Evolutionary conservation across 2,329 filamentous ascomycete genomes (phyloP), one percentile per base, ranked within the genome.

Genomic region (Neopestalotiopsis rosae): DNA sequence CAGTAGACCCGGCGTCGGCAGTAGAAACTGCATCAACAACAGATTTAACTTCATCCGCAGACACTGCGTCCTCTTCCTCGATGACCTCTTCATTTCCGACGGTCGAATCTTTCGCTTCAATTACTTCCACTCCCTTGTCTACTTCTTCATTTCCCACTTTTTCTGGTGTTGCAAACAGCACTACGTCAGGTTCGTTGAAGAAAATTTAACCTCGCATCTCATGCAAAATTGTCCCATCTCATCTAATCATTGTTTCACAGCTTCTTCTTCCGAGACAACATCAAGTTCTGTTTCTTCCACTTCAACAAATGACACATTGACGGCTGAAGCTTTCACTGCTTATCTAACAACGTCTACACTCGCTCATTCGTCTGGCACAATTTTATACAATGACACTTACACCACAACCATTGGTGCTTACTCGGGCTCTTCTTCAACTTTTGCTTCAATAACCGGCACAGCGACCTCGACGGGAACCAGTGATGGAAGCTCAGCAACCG

Each of bases 381-480:
- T 70, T 59, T 34, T 70, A n/a, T 70, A 68, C 63, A 70, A 70
- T 57, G 61, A 59, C 38, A 68, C 69, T 1, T 70, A 56, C 40
- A 67, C 62, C 52, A 74, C 72, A 28, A 69, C 71, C 14, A 30
- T 69, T 28, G 28, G 45, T 13, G 24, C 56, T 12, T 63, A 57
- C 56, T 61, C 70, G 30, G 56, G 65, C 62, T 63, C 65, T 63
- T 66, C 69, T 40, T 57, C 68, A 58, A 64, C 67, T 34, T 65
- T 69, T 59, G 57, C 71, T 40, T 71, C 68, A 45, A 62, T 68
- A 34, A 67, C 67, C 30, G 69, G 62, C 12, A 71, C 72, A 56
- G 69, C 72, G n/a, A 73, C 71, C 57, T 70, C 63, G 42, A 70
- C 71, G 12, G 68, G 63, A 24, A 72, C 72, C 42, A 70, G 65